Conservation (phyloP, 768 basidiomycete genomes). For the Macrolepiota albuminosa region DNA sequence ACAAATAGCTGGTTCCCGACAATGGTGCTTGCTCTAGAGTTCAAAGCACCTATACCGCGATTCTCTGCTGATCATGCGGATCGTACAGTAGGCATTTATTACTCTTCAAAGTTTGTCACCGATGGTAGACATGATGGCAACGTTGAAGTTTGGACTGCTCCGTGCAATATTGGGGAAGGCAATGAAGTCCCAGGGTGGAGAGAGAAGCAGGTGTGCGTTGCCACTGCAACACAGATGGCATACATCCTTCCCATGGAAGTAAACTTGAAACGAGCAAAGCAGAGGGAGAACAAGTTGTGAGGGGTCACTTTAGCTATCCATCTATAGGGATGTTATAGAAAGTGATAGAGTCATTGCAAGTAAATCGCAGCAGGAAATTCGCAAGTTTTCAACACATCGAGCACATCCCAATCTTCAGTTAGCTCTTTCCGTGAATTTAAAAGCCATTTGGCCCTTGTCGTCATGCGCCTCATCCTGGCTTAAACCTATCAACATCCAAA, state of each 20-base stretch:
- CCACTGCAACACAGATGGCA: slow-evolving; percentile 58
- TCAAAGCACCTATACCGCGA: slow-evolving; percentile 53
- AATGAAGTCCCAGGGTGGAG: slow-evolving; percentile 44
- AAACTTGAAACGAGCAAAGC: slow-evolving; percentile 27
- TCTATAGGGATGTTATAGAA: background rate
- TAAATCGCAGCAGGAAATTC: no score
- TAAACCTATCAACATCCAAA: no score
- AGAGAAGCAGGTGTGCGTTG: slow-evolving; percentile 60
- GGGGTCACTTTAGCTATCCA: background rate
- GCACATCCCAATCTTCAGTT: background rate
- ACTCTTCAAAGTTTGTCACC: slow-evolving; percentile 45
- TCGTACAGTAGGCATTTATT: slow-evolving; percentile 56
- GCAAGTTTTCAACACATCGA: background rate
- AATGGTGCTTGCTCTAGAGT: slow-evolving; percentile 55
- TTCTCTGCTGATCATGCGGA: slow-evolving; percentile 34
- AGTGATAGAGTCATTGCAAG: background rate
- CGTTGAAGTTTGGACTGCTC: slow-evolving; percentile 66
- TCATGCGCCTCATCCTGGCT: background rate
- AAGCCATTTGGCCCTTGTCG: background rate
- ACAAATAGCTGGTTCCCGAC: slow-evolving; percentile 43
- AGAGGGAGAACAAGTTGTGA: slow-evolving; percentile 18
- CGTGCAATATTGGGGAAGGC: slow-evolving; percentile 47
- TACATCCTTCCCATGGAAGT: slow-evolving; percentile 41
- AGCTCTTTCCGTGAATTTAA: background rate
- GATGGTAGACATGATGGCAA: slow-evolving; percentile 53